Evolutionary conservation across 176 grass and related monocot genomes (phyloP).

Genomic region (Oryza australiensis): DNA sequence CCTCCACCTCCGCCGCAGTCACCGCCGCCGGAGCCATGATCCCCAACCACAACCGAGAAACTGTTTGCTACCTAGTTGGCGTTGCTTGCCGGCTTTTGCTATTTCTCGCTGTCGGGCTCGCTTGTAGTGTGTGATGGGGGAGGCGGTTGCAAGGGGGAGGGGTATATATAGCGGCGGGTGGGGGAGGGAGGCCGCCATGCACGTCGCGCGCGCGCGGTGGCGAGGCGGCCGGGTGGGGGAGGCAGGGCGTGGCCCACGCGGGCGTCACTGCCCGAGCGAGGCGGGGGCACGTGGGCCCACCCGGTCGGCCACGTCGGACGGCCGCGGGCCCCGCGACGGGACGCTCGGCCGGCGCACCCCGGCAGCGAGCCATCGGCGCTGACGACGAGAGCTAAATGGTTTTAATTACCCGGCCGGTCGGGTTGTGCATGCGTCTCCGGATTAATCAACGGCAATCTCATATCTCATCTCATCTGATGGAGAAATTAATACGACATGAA

Average conservation of each 20-base stretch:
- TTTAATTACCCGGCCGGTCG: background rate
- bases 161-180: constrained; percentile 48
- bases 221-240: background rate
- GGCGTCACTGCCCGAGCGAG: constrained; percentile 36
- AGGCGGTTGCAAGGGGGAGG: constrained; percentile 5
- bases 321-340: background rate
- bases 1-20: background rate
- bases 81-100: constrained; percentile 38
- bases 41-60: background rate
- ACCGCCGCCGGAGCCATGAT: constrained; percentile 45
- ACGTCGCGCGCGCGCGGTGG: constrained; percentile 32
- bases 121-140: background rate
- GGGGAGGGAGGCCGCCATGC: constrained; percentile 43
- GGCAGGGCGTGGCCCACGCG: constrained; percentile 59
- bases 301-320: constrained; percentile 55
- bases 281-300: constrained; percentile 56
- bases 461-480: background rate
- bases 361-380: background rate
- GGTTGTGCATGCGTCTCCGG: background rate
- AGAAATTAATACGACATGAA: background rate
- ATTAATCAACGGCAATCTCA: background rate
- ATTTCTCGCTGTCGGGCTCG: background rate
- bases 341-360: background rate
- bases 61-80: background rate
- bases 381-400: background rate